Conservation (phyloP, 768 basidiomycete species). For the Mycena filopes region DNA sequence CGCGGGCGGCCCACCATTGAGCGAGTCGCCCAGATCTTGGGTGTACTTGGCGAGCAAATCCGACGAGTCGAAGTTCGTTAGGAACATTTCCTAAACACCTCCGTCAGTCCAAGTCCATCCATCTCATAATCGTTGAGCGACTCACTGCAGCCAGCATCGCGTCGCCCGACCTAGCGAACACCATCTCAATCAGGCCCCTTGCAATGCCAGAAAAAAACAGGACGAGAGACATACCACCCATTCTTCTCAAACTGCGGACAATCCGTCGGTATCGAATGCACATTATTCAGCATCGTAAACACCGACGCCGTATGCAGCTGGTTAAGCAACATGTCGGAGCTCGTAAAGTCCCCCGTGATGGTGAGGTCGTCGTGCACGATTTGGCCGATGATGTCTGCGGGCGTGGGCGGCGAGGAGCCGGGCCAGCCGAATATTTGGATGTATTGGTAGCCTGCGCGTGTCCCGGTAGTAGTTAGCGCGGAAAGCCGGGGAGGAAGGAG, state of each 20-base stretch:
- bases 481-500: too few relatives aligned
- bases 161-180: conserved; percentile 36
- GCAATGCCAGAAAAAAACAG: too few relatives aligned
- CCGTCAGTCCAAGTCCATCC: not conserved
- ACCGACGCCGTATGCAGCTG: conserved; percentile 38
- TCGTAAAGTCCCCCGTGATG: conserved; percentile 30
- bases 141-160: conserved; percentile 43
- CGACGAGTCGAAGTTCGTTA: conserved; percentile 40
- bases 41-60: conserved; percentile 42
- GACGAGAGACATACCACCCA: conserved; percentile 37
- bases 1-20: conserved; percentile 37
- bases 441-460: conserved; percentile 35
- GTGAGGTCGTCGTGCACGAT: conserved; percentile 39
- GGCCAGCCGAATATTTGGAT: conserved; percentile 41
- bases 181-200: not conserved
- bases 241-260: conserved; percentile 47
- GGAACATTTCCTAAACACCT: conserved; percentile 40
- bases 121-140: not conserved
- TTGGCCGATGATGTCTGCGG: conserved; percentile 36
- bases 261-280: conserved; percentile 39
- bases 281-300: conserved; percentile 39
- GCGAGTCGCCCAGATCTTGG: conserved; percentile 40
- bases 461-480: too few relatives aligned
- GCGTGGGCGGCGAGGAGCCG: conserved; percentile 32
- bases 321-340: conserved; percentile 36